A percentile compares a stretch with the other conserved stretches of the same genome.
Conservation (phyloP, 345 rosid genomes). For the Corchorus olitorius region DNA sequence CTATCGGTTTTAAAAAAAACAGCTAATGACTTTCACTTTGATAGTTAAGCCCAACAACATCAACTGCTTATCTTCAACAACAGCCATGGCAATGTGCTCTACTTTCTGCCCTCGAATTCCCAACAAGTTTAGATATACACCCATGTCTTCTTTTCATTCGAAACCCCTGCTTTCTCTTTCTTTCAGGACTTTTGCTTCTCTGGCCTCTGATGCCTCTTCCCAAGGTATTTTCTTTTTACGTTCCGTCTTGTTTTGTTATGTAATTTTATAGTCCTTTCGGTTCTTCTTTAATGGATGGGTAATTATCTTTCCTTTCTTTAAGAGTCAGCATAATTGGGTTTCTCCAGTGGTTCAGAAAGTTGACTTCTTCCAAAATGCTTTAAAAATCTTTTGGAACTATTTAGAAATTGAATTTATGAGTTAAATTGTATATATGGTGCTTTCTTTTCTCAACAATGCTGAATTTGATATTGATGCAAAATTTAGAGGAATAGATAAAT, state of each 20-base stretch:
- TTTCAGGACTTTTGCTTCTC: constrained; percentile 50
- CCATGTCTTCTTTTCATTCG: constrained; percentile 39
- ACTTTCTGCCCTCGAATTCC: constrained; percentile 64
- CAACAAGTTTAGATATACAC: constrained; percentile 37
- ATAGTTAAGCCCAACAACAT: constrained; percentile 13
- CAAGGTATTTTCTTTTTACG: constrained; percentile 32
- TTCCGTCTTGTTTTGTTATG: not conserved
- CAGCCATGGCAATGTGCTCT: constrained; percentile 64
- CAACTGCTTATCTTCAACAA: constrained; percentile 34
- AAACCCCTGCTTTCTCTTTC: constrained; percentile 32
- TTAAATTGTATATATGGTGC: not conserved
- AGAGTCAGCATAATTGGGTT: not conserved
- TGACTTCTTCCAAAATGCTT: no score
- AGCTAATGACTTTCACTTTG: constrained; percentile 21
- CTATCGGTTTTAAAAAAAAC: not conserved
- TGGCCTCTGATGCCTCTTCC: constrained; percentile 42
- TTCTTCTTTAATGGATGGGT: constrained; percentile 1
- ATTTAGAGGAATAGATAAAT: not conserved
- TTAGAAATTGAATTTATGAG: not conserved
- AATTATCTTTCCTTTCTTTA: not conserved
- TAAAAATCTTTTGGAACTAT: no score
- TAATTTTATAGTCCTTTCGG: not conserved
- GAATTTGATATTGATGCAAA: not conserved
- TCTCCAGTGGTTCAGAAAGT: not conserved
- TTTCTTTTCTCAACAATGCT: not conserved